A percentile compares a stretch with the other conserved stretches of the same genome.
phyloP scores from a whole-genome alignment of 768 basidiomycete genomes.

The Serendipita indica region DNA sequence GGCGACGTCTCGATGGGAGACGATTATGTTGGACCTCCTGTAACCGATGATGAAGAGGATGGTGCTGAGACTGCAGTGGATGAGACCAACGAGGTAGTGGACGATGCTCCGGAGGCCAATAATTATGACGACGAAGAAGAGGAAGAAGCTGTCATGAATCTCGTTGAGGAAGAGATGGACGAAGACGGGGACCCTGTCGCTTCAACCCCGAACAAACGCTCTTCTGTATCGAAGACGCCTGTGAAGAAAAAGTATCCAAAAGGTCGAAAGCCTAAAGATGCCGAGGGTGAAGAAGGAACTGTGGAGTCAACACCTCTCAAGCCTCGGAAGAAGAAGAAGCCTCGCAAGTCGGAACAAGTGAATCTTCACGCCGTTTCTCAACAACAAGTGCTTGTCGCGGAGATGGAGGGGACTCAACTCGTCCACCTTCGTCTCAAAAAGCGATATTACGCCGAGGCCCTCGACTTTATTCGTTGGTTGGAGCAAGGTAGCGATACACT shows the following conservation, averaged over 20 bases:
- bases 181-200: neutral
- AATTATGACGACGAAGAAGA: conserved; percentile 28
- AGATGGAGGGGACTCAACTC: conserved; percentile 50
- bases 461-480: conserved; percentile 62
- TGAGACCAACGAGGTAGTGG: conserved; percentile 25
- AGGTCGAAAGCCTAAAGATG: conserved; percentile 19
- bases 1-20: neutral
- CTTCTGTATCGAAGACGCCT: neutral
- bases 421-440: conserved; percentile 56
- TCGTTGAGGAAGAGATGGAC: conserved; percentile 13
- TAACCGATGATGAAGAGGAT: conserved; percentile 34
- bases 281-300: conserved; percentile 16
- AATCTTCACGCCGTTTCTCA: conserved; percentile 54
- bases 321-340: conserved; percentile 32
- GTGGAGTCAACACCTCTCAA: conserved; percentile 1
- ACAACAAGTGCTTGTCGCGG: conserved; percentile 57
- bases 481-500: conserved; percentile 58
- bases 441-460: conserved; percentile 74
- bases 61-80: conserved; percentile 24
- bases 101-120: too few relatives aligned
- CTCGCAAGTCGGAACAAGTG: conserved; percentile 47
- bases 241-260: neutral
- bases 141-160: conserved; percentile 19
- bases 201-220: neutral
- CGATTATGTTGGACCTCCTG: neutral